Conservation (phyloP, 495 filamentous ascomycete genomes). For the Aspergillus taichungensis region DNA sequence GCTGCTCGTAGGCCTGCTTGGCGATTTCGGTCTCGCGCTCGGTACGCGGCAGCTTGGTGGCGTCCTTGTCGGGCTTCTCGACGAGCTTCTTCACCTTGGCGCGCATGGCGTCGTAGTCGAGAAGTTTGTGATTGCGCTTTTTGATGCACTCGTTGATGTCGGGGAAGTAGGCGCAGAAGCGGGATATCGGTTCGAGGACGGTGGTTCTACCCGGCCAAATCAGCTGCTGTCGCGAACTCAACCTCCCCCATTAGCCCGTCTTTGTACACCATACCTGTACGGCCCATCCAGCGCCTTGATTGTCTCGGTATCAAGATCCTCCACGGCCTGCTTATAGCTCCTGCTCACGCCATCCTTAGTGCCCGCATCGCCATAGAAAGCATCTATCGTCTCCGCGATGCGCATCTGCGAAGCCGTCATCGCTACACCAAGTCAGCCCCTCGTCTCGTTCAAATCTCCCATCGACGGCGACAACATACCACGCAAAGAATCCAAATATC, state of each 20-base stretch:
- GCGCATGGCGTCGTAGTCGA: slow-evolving; percentile 94
- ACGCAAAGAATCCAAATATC: slow-evolving; percentile 90
- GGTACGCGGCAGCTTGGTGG: slow-evolving; percentile 82
- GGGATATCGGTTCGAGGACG: slow-evolving; percentile 86
- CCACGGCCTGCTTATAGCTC: slow-evolving; percentile 96
- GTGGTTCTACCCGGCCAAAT: slow-evolving; percentile 54
- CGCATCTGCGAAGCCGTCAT: slow-evolving; percentile 99
- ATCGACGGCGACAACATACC: slow-evolving; percentile 38
- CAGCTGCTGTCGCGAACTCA: not conserved
- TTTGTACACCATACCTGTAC: slow-evolving; percentile 52
- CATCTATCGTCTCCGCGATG: slow-evolving; percentile 98
- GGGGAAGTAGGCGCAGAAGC: slow-evolving; percentile 97
- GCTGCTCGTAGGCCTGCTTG: slow-evolving; percentile 82
- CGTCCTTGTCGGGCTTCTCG: slow-evolving; percentile 98
- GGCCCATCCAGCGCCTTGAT: slow-evolving; percentile 98
- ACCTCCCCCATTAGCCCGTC: not conserved
- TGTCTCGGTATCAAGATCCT: slow-evolving; percentile 94
- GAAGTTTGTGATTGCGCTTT: slow-evolving; percentile 93
- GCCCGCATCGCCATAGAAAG: slow-evolving; percentile 95
- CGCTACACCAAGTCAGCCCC: slow-evolving; percentile 39
- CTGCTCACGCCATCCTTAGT: slow-evolving; percentile 88
- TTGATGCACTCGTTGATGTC: slow-evolving; percentile 99
- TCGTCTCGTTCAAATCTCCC: not conserved
- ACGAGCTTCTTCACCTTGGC: slow-evolving; percentile 93
- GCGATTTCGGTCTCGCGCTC: slow-evolving; percentile 94